Evolutionary conservation across 768 basidiomycete species (phyloP).

Genomic region (Termitomyces sp.): DNA sequence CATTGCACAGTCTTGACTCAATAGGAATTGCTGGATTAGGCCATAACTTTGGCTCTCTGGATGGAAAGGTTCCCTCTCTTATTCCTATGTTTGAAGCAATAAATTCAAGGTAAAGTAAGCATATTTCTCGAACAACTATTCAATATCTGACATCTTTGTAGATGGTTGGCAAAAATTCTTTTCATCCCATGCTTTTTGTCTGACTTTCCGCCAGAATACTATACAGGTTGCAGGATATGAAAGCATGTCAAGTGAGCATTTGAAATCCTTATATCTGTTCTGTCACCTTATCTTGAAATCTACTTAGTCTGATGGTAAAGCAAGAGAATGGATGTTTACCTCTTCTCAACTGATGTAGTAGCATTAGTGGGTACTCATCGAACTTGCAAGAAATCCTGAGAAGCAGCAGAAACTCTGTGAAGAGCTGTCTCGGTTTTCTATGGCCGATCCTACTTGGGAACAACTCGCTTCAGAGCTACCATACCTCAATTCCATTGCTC

Average conservation of each 20-base stretch:
- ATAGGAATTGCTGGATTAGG: constrained; percentile 58
- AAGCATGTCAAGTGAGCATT: constrained; percentile 41
- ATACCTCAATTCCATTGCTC: constrained; percentile 48
- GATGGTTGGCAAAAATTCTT: constrained; percentile 7
- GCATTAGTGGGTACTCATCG: constrained; percentile 51
- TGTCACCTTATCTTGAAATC: background rate
- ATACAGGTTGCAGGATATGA: constrained; percentile 42
- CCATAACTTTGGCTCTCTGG: constrained; percentile 49
- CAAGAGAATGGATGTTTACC: background rate
- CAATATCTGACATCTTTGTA: background rate
- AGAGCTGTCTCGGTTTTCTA: constrained; percentile 38
- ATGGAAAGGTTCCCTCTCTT: constrained; percentile 39
- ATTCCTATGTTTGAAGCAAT: constrained; percentile 30
- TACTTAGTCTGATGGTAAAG: constrained; percentile 32
- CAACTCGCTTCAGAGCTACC: constrained; percentile 45
- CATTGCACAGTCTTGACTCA: constrained; percentile 41
- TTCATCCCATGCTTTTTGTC: background rate
- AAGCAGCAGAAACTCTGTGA: constrained; percentile 43
- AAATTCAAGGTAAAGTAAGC: constrained; percentile 27
- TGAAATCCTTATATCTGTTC: background rate
- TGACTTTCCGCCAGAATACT: constrained; percentile 21
- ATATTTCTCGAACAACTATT: background rate
- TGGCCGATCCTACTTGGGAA: constrained; percentile 47
- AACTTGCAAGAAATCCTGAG: constrained; percentile 39
- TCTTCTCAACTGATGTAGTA: background rate